Evolutionary conservation across 2,329 filamentous ascomycete species (phyloP).

Genomic region (Fusarium brevicatenulatum): DNA sequence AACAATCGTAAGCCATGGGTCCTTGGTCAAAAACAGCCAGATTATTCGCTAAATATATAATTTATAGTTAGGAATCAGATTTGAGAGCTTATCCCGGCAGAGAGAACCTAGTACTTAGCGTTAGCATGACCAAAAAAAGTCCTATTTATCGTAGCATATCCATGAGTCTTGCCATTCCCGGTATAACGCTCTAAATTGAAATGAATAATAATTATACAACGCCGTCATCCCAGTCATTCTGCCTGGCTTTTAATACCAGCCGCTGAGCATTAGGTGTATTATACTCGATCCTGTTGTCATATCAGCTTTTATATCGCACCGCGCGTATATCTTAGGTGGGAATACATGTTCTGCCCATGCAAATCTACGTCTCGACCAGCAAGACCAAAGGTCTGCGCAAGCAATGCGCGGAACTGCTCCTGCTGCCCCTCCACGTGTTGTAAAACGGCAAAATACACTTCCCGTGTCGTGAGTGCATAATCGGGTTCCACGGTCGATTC

Average conservation of each 20-base stretch:
- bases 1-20: rapidly evolving
- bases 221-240: background rate
- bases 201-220: background rate
- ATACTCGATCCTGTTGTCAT: background rate
- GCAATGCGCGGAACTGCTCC: background rate
- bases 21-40: background rate
- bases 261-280: background rate
- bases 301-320: background rate
- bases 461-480: background rate
- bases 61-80: background rate
- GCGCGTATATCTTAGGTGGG: rapidly evolving
- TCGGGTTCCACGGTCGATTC: background rate
- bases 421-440: background rate
- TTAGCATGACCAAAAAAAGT: background rate
- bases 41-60: background rate
- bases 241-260: background rate
- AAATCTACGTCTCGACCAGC: background rate
- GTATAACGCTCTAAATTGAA: rapidly evolving
- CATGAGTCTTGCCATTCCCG: rapidly evolving
- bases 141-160: background rate
- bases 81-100: background rate
- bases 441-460: background rate
- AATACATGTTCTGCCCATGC: background rate
- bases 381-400: background rate
- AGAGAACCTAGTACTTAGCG: background rate